Conservation (phyloP, 1,284 basidiomycete genomes). For the Psilocybe mexicana region DNA sequence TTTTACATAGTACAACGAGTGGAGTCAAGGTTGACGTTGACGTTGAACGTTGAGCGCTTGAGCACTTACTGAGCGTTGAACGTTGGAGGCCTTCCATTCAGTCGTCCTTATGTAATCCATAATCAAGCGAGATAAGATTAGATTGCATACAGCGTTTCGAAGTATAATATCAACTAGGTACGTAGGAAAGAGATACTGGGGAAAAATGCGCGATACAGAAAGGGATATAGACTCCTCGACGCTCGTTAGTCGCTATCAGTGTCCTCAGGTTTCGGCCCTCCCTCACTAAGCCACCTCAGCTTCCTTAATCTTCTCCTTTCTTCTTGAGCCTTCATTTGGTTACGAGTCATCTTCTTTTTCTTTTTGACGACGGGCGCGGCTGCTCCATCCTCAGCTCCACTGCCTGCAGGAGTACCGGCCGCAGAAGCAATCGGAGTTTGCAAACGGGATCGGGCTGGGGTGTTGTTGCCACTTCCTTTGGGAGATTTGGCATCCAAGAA, state of each 20-base stretch:
- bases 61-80: no score
- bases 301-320: constrained; percentile 80
- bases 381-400: constrained; percentile 65
- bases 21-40: no score
- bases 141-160: no score
- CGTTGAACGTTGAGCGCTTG: no score
- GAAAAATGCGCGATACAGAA: background rate
- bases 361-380: constrained; percentile 56
- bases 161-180: background rate
- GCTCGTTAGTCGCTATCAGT: constrained; percentile 57
- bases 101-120: no score
- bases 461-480: constrained; percentile 70
- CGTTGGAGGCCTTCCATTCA: no score
- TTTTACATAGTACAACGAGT: no score
- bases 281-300: constrained; percentile 81
- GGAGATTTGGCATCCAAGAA: constrained; percentile 62
- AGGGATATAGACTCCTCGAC: constrained; percentile 2
- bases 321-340: constrained; percentile 87
- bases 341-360: constrained; percentile 92
- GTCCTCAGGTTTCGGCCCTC: constrained; percentile 79
- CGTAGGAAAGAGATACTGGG: background rate
- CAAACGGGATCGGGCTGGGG: constrained; percentile 62
- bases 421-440: constrained; percentile 66
- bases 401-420: constrained; percentile 68
- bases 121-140: no score